A percentile compares a stretch with the other conserved stretches of the same genome.
phyloP scores from a whole-genome alignment of 176 grass and related monocot species.

The Cenchrus americanus region DNA sequence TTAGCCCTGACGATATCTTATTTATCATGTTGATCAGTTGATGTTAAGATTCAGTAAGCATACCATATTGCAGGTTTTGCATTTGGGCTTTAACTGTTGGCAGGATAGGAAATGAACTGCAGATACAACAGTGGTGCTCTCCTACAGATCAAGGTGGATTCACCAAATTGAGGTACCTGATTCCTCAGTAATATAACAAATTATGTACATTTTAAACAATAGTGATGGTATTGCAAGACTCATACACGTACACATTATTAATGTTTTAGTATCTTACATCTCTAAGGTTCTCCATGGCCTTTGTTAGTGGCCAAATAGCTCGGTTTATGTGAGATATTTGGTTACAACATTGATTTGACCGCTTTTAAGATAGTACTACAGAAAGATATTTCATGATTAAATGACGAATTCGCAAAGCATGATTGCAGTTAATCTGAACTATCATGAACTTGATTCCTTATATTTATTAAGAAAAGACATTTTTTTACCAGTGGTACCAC shows the following conservation, averaged over 20 bases:
- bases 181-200: neutral
- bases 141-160: constrained; percentile 21
- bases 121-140: constrained; percentile 15
- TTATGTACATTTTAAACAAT: neutral
- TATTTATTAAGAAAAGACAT: neutral
- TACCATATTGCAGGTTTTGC: constrained; percentile 7
- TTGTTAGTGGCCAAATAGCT: neutral
- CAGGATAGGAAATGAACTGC: constrained; percentile 33
- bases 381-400: constrained; percentile 8
- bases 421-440: neutral
- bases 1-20: constrained; percentile 2
- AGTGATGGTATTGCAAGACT: neutral
- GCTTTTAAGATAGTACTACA: constrained; percentile 7
- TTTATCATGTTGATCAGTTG: constrained; percentile 5
- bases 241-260: neutral
- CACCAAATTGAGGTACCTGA: constrained; percentile 31
- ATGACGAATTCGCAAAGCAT: neutral
- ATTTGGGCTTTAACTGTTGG: constrained; percentile 1
- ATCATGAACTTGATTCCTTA: constrained; percentile 23
- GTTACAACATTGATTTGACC: constrained; percentile 1
- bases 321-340: constrained; percentile 12
- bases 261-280: neutral
- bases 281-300: neutral
- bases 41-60: constrained; percentile 21
- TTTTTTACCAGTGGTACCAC: neutral